Evolutionary conservation across 805 yeast genomes (phyloP).

Genomic region (Kodamaea jinghongensis): DNA sequence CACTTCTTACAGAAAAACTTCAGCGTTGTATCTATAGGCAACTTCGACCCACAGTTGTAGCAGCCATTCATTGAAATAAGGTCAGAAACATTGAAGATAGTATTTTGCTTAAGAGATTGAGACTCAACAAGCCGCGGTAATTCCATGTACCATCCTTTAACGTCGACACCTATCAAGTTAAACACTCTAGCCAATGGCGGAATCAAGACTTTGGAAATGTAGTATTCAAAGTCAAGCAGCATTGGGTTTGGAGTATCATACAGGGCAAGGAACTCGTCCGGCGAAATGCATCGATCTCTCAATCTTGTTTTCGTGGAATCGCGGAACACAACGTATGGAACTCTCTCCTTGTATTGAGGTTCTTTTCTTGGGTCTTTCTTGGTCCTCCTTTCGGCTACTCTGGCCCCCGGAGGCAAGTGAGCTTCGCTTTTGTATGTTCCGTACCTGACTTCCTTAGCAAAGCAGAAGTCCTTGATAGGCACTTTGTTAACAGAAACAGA

Average conservation of each 20-base stretch:
- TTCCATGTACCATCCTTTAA: constrained; percentile 70
- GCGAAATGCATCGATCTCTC: constrained; percentile 76
- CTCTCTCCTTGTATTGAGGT: constrained; percentile 87
- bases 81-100: constrained; percentile 8
- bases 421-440: constrained; percentile 76
- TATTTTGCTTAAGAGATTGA: constrained; percentile 7
- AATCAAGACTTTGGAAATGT: constrained; percentile 75
- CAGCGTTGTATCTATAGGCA: constrained; percentile 4
- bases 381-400: constrained; percentile 63
- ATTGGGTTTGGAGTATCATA: constrained; percentile 29
- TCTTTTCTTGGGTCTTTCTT: constrained; percentile 66
- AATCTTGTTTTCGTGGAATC: constrained; percentile 55
- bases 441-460: constrained; percentile 83
- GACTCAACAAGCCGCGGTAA: constrained; percentile 46
- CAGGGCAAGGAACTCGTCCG: constrained; percentile 61
- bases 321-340: constrained; percentile 77
- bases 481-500: constrained; percentile 64
- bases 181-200: constrained; percentile 90
- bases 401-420: constrained; percentile 89
- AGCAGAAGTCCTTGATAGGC: constrained; percentile 79
- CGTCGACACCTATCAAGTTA: constrained; percentile 77
- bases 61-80: constrained; percentile 21
- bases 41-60: constrained; percentile 23
- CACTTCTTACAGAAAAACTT: constrained; percentile 21
- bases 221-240: constrained; percentile 77